Evolutionary conservation across 495 filamentous ascomycete species (phyloP).

Genomic region (Penicillium nucicola): DNA sequence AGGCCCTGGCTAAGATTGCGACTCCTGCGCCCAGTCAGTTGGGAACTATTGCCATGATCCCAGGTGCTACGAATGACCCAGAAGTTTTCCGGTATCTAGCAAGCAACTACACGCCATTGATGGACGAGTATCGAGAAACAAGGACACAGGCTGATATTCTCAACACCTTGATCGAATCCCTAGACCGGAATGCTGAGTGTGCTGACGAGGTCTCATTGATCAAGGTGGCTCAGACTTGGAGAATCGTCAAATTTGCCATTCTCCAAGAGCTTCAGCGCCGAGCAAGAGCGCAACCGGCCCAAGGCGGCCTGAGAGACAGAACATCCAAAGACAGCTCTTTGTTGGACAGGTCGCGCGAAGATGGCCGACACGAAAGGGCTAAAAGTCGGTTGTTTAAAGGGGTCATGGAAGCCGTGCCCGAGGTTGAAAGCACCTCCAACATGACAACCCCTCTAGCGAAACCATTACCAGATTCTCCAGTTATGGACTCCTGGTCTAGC

Average conservation of each 20-base stretch:
- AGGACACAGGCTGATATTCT: constrained; percentile 36
- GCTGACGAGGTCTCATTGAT: constrained; percentile 58
- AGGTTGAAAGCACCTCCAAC: constrained; percentile 71
- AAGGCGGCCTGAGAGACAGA: constrained; percentile 24
- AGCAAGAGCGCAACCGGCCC: constrained; percentile 50
- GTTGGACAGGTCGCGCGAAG: constrained; percentile 28
- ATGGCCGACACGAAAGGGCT: constrained; percentile 37
- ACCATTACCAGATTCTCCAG: constrained; percentile 54
- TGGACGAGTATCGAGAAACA: constrained; percentile 17
- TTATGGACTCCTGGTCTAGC: constrained; percentile 28
- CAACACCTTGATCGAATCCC: constrained; percentile 47
- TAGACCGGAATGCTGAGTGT: constrained; percentile 60
- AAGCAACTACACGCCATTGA: constrained; percentile 51
- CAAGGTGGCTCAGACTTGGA: constrained; percentile 73
- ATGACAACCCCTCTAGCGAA: constrained; percentile 74
- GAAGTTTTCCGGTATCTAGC: constrained; percentile 58
- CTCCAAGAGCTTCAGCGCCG: constrained; percentile 56
- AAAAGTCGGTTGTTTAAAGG: constrained; percentile 45
- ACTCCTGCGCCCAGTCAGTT: constrained; percentile 54
- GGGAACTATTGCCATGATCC: constrained; percentile 59
- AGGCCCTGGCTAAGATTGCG: constrained; percentile 55
- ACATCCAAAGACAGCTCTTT: constrained; percentile 33
- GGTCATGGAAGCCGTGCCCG: constrained; percentile 43
- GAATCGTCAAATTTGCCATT: constrained; percentile 61
- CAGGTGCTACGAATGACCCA: constrained; percentile 48